These are phyloP conservation scores for Plasmodium relictum DNA, from an alignment of 169 alveolate species.

Conservation along the genomic window DNA sequence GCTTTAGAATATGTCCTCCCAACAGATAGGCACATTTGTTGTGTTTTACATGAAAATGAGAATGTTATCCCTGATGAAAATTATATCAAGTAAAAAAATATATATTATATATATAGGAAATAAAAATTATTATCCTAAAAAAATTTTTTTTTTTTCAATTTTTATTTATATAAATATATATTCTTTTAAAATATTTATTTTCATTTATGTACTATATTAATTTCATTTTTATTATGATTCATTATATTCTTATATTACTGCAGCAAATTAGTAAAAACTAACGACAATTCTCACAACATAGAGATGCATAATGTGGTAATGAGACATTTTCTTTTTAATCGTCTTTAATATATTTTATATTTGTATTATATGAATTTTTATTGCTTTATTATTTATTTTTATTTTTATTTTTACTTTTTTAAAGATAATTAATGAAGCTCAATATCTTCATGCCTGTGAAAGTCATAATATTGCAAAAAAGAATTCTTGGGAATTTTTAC, in stretches of 20 bases:
- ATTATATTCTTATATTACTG: neutral
- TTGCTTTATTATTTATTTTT: neutral
- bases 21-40: constrained; percentile 29
- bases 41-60: constrained; percentile 17
- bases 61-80: neutral
- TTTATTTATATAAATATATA: neutral
- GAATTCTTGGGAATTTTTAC: constrained; percentile 8
- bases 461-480: constrained; percentile 4
- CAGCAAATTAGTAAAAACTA: constrained; percentile 14
- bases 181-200: neutral
- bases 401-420: constrained; percentile 23
- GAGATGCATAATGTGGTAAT: constrained; percentile 49
- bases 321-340: neutral
- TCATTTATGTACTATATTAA: no score
- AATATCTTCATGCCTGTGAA: constrained; percentile 44
- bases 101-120: neutral
- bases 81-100: neutral
- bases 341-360: neutral
- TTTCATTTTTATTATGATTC: neutral
- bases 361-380: neutral
- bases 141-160: neutral
- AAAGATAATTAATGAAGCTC: constrained; percentile 23
- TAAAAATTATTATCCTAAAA: no score
- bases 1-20: constrained; percentile 66
- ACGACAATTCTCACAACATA: neutral